Evolutionary conservation across 176 grass and related monocot species (phyloP), one percentile per base, ranked within the genome.

Genomic region (Bolboschoenus planiculmis): DNA sequence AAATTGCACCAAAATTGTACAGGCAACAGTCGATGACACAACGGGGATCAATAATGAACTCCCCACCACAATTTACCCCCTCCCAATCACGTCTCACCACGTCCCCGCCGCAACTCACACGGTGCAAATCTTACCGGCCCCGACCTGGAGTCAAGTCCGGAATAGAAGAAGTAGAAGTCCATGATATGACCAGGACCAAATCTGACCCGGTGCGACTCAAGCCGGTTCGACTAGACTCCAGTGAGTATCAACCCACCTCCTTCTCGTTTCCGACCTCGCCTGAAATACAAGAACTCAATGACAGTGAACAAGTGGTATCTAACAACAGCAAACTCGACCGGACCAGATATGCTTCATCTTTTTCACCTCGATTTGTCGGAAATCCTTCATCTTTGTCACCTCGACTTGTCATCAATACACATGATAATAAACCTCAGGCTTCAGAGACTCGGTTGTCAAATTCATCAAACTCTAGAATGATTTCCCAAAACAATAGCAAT

Each of bases 91-190:
- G 83, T 83, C n/a, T 84, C 83, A 1, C 85, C 84, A 3, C 15
- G 5, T n/a, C 88, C 66, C 0, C 89, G 75, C 82, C 81, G 71
- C 64, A 89, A 43, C 2, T 79, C 82, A 47, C 46, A 80, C 83
- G 84, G 30, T 87, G 35, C 82, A 89, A 37, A 83, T 79, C 79
- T 75, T 90, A 85, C 84, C 84, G 88, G 34, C 90, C 86, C 77
- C 84, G 82, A 85, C 86, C 89, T 8, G 85, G 88, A 60, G 86
- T 88, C n/a, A 86, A 91, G 73, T 89, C 91, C 20, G 89, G 85
- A 60, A 89, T 90, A 87, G 87, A 86, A 81, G 91, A 94, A 71
- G 89, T 87, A 47, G 79, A 91, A 11, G 89, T 51, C 13, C 72
- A 76, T 50, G 72, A 76, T 51, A 50, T 76, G 72, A 0, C 26